Conservation (phyloP, 345 rosid genomes). For the Raphanus raphanistrum region DNA sequence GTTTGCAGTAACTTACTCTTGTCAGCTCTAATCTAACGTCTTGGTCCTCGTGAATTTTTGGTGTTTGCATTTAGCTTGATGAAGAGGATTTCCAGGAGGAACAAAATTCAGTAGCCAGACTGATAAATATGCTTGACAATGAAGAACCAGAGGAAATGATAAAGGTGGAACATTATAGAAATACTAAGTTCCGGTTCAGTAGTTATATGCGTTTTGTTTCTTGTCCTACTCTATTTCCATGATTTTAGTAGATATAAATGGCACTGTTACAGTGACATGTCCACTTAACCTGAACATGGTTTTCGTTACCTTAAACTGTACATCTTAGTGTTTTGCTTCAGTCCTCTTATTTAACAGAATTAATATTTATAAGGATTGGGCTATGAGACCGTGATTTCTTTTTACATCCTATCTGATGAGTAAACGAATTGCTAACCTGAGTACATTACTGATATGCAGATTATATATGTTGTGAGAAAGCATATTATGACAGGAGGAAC, state of each 20-base stretch:
- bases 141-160: conserved; percentile 85
- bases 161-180: conserved; percentile 14
- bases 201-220: conserved; percentile 4
- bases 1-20: conserved; percentile 7
- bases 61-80: background rate
- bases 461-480: conserved; percentile 65
- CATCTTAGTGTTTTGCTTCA: conserved; percentile 4
- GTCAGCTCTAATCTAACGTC: conserved; percentile 7
- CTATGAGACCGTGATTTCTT: conserved; percentile 1
- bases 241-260: background rate
- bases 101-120: conserved; percentile 85
- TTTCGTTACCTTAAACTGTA: background rate
- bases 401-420: conserved; percentile 1
- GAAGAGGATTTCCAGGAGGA: conserved; percentile 87
- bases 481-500: conserved; percentile 78
- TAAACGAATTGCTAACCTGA: background rate
- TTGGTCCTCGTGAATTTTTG: background rate
- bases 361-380: conserved; percentile 6
- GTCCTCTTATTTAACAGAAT: background rate
- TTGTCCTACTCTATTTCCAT: background rate
- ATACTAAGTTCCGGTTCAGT: background rate
- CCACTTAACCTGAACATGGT: background rate
- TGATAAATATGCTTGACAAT: conserved; percentile 77
- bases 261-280: background rate
- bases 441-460: conserved; percentile 48